These are phyloP conservation scores for Stagonosporopsis chrysanthemi DNA, from an alignment of 2,329 filamentous ascomycete genomes.

Conservation along the genomic window DNA sequence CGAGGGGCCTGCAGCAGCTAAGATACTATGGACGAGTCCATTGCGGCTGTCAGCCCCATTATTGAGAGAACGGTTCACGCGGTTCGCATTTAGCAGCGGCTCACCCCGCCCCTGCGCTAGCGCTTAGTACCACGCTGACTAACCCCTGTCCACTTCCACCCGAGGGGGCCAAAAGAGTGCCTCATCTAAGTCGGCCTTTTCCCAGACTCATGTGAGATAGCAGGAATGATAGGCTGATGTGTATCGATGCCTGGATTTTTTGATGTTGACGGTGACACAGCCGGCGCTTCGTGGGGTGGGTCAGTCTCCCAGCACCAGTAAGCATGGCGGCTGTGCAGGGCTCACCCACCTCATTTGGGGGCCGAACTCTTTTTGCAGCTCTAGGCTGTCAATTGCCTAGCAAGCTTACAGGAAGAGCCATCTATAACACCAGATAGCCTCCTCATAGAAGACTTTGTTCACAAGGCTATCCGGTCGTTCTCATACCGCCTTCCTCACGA, in stretches of 20 bases:
- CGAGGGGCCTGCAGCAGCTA: constrained; percentile 28
- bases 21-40: constrained; percentile 24
- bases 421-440: constrained; percentile 37
- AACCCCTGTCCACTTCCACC: constrained; percentile 1
- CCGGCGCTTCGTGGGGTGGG: not conserved
- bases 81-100: constrained; percentile 18
- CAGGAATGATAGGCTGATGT: not conserved
- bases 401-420: constrained; percentile 38
- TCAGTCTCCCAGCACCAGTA: not conserved
- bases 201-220: not conserved
- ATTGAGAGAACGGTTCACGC: constrained; percentile 10
- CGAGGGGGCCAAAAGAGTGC: constrained; percentile 32
- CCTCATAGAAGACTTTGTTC: constrained; percentile 17
- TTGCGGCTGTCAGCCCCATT: constrained; percentile 40
- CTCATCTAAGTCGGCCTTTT: not conserved
- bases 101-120: constrained; percentile 16
- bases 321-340: constrained; percentile 33
- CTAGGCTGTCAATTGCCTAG: constrained; percentile 19
- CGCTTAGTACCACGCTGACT: not conserved
- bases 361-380: constrained; percentile 28
- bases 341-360: constrained; percentile 16
- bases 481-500: not conserved
- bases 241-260: not conserved
- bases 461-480: constrained; percentile 29
- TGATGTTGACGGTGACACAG: not conserved